These are phyloP conservation scores for Calophaca sinica DNA, from an alignment of 306 rosid species.

Conservation along the genomic window DNA sequence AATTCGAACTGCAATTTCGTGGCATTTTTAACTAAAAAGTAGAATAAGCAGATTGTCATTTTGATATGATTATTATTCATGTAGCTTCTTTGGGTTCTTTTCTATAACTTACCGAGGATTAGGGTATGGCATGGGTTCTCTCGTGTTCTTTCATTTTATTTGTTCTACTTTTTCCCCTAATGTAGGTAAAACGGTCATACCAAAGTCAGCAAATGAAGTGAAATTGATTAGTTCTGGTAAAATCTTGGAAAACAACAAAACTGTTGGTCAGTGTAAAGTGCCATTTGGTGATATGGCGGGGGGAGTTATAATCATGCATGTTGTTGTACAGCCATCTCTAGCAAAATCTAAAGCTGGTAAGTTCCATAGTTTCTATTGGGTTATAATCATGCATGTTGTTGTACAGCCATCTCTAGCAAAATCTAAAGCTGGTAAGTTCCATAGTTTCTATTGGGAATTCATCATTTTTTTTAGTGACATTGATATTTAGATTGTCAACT, in stretches of 20 bases:
- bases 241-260: slow-evolving; percentile 96
- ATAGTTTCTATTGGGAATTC: slow-evolving; percentile 24
- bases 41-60: slow-evolving; percentile 2
- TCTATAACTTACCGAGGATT: slow-evolving; percentile 16
- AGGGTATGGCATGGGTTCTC: slow-evolving; percentile 1
- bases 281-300: slow-evolving; percentile 82
- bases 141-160: slow-evolving; percentile 26
- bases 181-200: slow-evolving; percentile 78
- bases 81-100: slow-evolving; percentile 35
- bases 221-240: slow-evolving; percentile 92
- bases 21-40: neutral
- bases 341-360: slow-evolving; percentile 87
- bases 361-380: slow-evolving; percentile 28
- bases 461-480: slow-evolving; percentile 6
- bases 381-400: slow-evolving; percentile 92
- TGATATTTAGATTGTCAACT: slow-evolving; percentile 10
- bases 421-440: slow-evolving; percentile 75
- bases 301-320: slow-evolving; percentile 79
- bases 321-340: slow-evolving; percentile 87
- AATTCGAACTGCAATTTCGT: slow-evolving; percentile 8
- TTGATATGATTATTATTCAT: slow-evolving; percentile 31
- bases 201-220: slow-evolving; percentile 97
- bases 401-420: slow-evolving; percentile 87
- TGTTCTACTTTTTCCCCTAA: slow-evolving; percentile 31
- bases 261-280: slow-evolving; percentile 89